Conservation (phyloP, 1,139 yeast species). For the Candida sp. region DNA sequence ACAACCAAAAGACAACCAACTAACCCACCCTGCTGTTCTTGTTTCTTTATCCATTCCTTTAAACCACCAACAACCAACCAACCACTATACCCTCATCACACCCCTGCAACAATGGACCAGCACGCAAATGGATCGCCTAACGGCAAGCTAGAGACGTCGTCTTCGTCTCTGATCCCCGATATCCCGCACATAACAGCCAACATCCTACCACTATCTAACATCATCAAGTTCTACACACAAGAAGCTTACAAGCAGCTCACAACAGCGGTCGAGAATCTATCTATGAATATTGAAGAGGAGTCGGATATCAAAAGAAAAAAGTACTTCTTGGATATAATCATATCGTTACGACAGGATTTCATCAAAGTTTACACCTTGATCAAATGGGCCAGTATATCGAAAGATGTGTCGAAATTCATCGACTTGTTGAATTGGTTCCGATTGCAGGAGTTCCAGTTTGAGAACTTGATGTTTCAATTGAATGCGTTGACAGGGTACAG, state of each 20-base stretch:
- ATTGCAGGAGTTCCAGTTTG: constrained; percentile 72
- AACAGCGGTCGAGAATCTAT: constrained; percentile 63
- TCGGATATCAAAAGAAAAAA: constrained; percentile 69
- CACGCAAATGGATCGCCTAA: constrained; percentile 3
- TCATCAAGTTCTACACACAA: constrained; percentile 63
- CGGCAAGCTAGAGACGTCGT: constrained; percentile 1
- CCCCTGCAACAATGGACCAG: not conserved
- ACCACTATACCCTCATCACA: not conserved
- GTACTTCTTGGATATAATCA: constrained; percentile 67
- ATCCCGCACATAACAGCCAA: constrained; percentile 81
- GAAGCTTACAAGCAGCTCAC: constrained; percentile 69
- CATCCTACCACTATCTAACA: constrained; percentile 63
- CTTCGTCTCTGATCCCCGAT: constrained; percentile 31
- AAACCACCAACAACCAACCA: too few relatives aligned
- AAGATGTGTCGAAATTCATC: constrained; percentile 73
- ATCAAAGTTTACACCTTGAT: constrained; percentile 82
- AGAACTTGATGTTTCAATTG: constrained; percentile 56
- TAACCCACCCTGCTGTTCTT: not conserved
- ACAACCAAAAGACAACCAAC: not conserved
- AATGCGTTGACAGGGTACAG: constrained; percentile 66
- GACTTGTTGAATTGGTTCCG: constrained; percentile 90
- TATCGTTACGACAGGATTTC: constrained; percentile 78
- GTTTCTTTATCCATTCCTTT: constrained; percentile 1
- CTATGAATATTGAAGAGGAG: constrained; percentile 38
- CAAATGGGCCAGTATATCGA: constrained; percentile 82